A percentile compares a stretch with the other conserved stretches of the same genome.
Evolutionary conservation across 2,329 filamentous ascomycete species (phyloP).

Genomic region (Endothia cerciana): DNA sequence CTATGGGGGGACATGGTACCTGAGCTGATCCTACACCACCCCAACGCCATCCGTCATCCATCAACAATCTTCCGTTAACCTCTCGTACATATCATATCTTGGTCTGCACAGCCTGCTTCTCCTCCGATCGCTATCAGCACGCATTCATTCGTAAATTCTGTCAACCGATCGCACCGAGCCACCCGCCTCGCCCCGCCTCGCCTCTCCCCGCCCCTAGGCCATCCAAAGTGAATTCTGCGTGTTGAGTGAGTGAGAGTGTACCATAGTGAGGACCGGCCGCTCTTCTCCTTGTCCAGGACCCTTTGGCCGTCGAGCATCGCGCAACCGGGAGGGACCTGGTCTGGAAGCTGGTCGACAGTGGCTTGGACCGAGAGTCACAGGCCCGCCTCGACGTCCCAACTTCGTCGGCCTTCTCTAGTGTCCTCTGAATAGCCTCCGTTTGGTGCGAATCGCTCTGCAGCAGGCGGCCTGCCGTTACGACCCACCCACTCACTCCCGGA

Average conservation of each 20-base stretch:
- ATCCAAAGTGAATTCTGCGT: background rate
- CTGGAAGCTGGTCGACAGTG: background rate
- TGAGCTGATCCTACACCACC: too few species aligned
- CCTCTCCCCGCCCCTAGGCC: background rate
- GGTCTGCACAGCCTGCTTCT: too few species aligned
- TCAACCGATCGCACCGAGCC: background rate
- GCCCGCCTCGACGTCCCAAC: background rate
- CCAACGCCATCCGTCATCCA: too few species aligned
- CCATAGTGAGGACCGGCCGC: background rate
- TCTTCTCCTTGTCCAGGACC: background rate
- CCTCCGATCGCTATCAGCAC: background rate
- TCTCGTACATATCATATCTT: too few species aligned
- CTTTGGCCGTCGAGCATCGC: background rate
- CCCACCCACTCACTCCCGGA: background rate
- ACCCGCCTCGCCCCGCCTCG: background rate
- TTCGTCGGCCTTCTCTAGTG: background rate
- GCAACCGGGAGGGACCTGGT: conserved; percentile 3
- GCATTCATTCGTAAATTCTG: too few species aligned
- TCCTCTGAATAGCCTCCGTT: background rate
- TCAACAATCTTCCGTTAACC: too few species aligned
- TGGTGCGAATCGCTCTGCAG: background rate
- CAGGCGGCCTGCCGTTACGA: background rate
- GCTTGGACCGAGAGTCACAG: background rate
- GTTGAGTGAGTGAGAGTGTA: background rate
- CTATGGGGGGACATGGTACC: too few species aligned